Evolutionary conservation across 805 yeast species (phyloP).

Genomic region (Suhomyces canberraensis): DNA sequence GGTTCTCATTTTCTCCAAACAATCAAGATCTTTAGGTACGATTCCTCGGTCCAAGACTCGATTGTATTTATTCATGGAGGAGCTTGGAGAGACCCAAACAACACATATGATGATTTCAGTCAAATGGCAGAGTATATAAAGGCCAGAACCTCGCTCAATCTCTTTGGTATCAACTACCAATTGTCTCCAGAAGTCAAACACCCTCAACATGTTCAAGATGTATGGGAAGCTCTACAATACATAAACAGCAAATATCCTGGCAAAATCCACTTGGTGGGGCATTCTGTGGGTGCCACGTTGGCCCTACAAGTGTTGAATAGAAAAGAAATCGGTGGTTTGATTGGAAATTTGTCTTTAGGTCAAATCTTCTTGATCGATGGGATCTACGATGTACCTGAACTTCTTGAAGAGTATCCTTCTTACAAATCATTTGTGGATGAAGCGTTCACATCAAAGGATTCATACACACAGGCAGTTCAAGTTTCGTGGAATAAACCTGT

Average conservation of each 20-base stretch:
- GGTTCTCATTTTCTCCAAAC: conserved; percentile 34
- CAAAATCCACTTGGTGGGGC: conserved; percentile 51
- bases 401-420: conserved; percentile 59
- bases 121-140: conserved; percentile 18
- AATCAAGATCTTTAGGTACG: conserved; percentile 24
- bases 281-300: conserved; percentile 78
- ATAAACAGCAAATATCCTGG: conserved; percentile 15
- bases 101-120: conserved; percentile 57
- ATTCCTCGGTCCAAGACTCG: conserved; percentile 16
- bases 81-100: conserved; percentile 74
- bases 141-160: conserved; percentile 9
- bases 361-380: conserved; percentile 56
- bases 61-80: conserved; percentile 79
- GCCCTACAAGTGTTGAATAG: conserved; percentile 49
- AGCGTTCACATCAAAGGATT: conserved; percentile 43
- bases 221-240: conserved; percentile 39
- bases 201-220: conserved; percentile 62
- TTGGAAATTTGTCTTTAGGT: not conserved
- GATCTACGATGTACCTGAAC: conserved; percentile 51
- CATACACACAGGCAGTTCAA: conserved; percentile 25
- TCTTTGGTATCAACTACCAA: conserved; percentile 54
- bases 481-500: conserved; percentile 9
- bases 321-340: conserved; percentile 11
- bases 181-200: conserved; percentile 60
- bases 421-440: conserved; percentile 56